phyloP scores from a whole-genome alignment of 441 rosid species.

The Aquilaria agallochum region DNA sequence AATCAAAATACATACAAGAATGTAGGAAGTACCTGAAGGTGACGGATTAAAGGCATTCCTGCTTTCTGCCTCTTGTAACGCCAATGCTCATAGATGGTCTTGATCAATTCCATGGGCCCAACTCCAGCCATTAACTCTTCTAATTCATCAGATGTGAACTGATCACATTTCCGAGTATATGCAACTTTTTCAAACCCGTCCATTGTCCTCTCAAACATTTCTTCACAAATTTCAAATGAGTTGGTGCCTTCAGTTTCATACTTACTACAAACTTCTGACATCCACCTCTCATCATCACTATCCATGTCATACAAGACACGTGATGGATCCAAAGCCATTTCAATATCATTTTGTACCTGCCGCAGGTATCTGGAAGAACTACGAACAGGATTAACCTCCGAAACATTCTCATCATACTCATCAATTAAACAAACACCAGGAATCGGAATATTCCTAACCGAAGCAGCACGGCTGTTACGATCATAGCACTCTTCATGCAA shows the following conservation, averaged over 20 bases:
- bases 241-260: constrained; percentile 35
- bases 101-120: constrained; percentile 44
- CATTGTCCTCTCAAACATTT: constrained; percentile 75
- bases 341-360: constrained; percentile 86
- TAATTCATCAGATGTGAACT: constrained; percentile 63
- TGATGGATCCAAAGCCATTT: constrained; percentile 82
- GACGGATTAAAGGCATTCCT: constrained; percentile 92
- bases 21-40: constrained; percentile 67
- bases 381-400: constrained; percentile 46
- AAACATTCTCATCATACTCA: constrained; percentile 48
- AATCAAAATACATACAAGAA: background rate
- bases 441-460: constrained; percentile 81
- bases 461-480: constrained; percentile 80
- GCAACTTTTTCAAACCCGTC: constrained; percentile 89
- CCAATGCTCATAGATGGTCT: constrained; percentile 67
- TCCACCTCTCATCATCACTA: constrained; percentile 86
- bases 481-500: constrained; percentile 97
- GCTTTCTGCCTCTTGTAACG: constrained; percentile 68
- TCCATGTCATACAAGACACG: constrained; percentile 90
- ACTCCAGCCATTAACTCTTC: constrained; percentile 55
- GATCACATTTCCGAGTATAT: constrained; percentile 59
- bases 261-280: constrained; percentile 36
- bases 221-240: constrained; percentile 43
- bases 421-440: constrained; percentile 79
- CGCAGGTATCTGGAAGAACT: constrained; percentile 51